Conservation (phyloP, 768 basidiomycete species). For the Krasilnikovozyma curviuscula region DNA sequence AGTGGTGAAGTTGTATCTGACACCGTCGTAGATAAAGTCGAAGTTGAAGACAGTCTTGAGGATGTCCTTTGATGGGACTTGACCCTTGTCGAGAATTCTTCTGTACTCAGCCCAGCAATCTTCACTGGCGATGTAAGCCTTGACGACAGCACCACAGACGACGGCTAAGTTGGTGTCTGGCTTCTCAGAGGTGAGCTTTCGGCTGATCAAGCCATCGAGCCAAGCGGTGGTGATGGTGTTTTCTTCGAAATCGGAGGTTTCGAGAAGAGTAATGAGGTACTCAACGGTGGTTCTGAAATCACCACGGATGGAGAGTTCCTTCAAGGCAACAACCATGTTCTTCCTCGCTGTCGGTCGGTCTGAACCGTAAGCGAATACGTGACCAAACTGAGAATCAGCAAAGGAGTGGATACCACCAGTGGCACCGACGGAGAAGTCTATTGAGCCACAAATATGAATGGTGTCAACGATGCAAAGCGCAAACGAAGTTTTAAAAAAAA, state of each 20-base stretch:
- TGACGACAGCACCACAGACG: conserved; percentile 86
- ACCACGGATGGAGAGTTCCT: conserved; percentile 94
- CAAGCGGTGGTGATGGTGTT: conserved; percentile 98
- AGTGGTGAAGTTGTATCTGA: conserved; percentile 86
- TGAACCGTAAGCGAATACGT: conserved; percentile 96
- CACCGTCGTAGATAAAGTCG: conserved; percentile 94
- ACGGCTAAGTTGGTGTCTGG: conserved; percentile 85
- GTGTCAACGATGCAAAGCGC: background rate
- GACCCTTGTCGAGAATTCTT: conserved; percentile 82
- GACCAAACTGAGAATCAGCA: conserved; percentile 97
- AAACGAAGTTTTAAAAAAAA: background rate
- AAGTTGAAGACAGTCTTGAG: conserved; percentile 90
- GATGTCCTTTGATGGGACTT: conserved; percentile 73
- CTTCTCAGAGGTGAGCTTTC: conserved; percentile 84
- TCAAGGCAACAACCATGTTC: conserved; percentile 98
- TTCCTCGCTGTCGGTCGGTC: conserved; percentile 87
- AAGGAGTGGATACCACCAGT: conserved; percentile 92
- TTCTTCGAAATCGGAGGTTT: conserved; percentile 85
- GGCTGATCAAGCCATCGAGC: conserved; percentile 78
- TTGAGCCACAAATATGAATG: too few species aligned
- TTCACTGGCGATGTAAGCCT: conserved; percentile 76
- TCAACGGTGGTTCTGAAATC: conserved; percentile 98
- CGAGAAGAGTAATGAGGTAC: conserved; percentile 41
- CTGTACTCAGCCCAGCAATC: conserved; percentile 85
- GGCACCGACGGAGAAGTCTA: conserved; percentile 77